These are phyloP conservation scores for Termitomyces sp. DNA, from an alignment of 768 basidiomycete genomes.

Conservation along the genomic window DNA sequence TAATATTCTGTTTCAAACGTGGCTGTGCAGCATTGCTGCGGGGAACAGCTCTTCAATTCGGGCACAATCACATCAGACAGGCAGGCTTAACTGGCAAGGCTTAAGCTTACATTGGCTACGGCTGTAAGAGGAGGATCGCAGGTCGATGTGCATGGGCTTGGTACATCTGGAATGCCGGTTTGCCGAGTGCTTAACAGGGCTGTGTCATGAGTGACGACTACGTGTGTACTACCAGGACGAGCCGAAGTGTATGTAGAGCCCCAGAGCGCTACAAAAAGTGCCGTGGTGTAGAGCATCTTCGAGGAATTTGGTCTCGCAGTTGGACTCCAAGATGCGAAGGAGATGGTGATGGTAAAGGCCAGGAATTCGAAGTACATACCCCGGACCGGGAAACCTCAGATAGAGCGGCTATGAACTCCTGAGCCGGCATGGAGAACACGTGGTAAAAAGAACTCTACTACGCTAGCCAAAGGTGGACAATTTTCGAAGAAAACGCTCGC, in stretches of 20 bases:
- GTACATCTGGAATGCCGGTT: conserved; percentile 20
- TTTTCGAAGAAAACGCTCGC: no score
- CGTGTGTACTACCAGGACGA: neutral
- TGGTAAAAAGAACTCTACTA: neutral
- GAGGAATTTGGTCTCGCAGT: neutral
- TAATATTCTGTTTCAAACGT: conserved; percentile 39
- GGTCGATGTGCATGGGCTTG: conserved; percentile 29
- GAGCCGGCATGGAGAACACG: neutral
- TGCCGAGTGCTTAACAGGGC: conserved; percentile 21
- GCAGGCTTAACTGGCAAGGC: neutral
- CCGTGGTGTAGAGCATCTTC: neutral
- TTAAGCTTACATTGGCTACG: conserved; percentile 22
- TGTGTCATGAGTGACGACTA: neutral
- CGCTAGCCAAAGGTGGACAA: no score
- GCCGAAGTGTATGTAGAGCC: neutral
- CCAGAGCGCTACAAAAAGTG: neutral
- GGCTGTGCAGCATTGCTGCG: conserved; percentile 36
- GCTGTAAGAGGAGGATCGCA: conserved; percentile 30
- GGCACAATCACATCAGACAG: neutral
- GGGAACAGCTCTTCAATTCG: conserved; percentile 24
- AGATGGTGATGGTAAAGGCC: neutral
- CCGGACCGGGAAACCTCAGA: neutral
- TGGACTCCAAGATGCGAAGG: no score
- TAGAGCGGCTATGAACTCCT: neutral
- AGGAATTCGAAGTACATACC: neutral